Conservation (phyloP, 495 filamentous ascomycete species). For the Xylaria cubensis region DNA sequence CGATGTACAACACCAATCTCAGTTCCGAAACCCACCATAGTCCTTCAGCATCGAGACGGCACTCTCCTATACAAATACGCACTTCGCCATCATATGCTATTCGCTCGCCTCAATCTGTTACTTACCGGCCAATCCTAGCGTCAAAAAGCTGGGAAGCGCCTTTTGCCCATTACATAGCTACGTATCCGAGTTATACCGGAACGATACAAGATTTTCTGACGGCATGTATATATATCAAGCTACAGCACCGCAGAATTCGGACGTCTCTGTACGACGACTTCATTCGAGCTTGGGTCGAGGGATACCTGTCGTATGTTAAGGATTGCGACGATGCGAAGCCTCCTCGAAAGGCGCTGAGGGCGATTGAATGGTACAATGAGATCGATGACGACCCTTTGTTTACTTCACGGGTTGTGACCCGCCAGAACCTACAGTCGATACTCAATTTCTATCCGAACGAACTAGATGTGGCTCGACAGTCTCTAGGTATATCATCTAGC, state of each 20-base stretch:
- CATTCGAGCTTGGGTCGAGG: constrained; percentile 56
- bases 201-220: constrained; percentile 60
- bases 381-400: constrained; percentile 50
- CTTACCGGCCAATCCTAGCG: not conserved
- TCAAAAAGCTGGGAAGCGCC: constrained; percentile 27
- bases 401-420: constrained; percentile 44
- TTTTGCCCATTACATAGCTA: constrained; percentile 53
- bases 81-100: constrained; percentile 11
- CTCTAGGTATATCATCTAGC: constrained; percentile 19
- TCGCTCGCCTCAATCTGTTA: constrained; percentile 42
- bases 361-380: constrained; percentile 53
- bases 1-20: not conserved
- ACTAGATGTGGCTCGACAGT: constrained; percentile 18
- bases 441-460: constrained; percentile 36
- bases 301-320: constrained; percentile 51
- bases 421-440: constrained; percentile 43
- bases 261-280: constrained; percentile 71
- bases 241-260: constrained; percentile 37
- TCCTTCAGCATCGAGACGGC: not conserved
- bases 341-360: constrained; percentile 37
- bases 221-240: constrained; percentile 60
- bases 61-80: not conserved
- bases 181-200: constrained; percentile 65
- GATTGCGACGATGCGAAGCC: constrained; percentile 26
- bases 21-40: not conserved